Conservation (phyloP, 345 rosid species). For the Cardamine chenopodiifolia region DNA sequence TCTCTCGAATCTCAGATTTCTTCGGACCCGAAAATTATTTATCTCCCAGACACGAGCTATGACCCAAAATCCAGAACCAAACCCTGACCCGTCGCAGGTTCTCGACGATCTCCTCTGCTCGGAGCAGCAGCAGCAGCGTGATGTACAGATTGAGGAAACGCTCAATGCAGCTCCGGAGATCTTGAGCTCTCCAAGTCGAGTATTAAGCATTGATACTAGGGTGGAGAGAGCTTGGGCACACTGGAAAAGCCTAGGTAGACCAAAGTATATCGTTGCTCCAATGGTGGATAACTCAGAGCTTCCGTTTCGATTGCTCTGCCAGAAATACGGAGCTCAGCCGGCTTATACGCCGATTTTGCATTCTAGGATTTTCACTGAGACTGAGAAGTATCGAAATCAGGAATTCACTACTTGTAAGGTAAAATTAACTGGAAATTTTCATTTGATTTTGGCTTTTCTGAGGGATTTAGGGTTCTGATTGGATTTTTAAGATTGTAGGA, state of each 20-base stretch:
- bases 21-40: constrained; percentile 18
- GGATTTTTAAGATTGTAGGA: constrained; percentile 55
- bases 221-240: constrained; percentile 83
- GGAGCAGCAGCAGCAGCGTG: constrained; percentile 22
- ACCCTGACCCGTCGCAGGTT: constrained; percentile 35
- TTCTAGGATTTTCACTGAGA: constrained; percentile 80
- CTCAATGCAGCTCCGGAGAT: constrained; percentile 28
- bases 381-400: constrained; percentile 68
- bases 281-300: constrained; percentile 99
- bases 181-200: constrained; percentile 40
- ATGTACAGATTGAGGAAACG: constrained; percentile 16
- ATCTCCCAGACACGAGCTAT: constrained; percentile 49
- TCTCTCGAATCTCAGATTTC: constrained; percentile 30
- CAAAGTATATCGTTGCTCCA: constrained; percentile 85
- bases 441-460: not conserved
- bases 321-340: constrained; percentile 88
- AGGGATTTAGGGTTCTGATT: constrained; percentile 2
- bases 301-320: constrained; percentile 91
- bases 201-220: constrained; percentile 48
- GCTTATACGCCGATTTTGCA: constrained; percentile 97
- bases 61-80: constrained; percentile 34
- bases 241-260: constrained; percentile 77
- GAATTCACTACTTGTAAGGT: constrained; percentile 96
- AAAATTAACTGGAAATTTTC: not conserved
- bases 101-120: constrained; percentile 50